phyloP scores from a whole-genome alignment of 345 rosid genomes.

The Sonneratia alba region DNA sequence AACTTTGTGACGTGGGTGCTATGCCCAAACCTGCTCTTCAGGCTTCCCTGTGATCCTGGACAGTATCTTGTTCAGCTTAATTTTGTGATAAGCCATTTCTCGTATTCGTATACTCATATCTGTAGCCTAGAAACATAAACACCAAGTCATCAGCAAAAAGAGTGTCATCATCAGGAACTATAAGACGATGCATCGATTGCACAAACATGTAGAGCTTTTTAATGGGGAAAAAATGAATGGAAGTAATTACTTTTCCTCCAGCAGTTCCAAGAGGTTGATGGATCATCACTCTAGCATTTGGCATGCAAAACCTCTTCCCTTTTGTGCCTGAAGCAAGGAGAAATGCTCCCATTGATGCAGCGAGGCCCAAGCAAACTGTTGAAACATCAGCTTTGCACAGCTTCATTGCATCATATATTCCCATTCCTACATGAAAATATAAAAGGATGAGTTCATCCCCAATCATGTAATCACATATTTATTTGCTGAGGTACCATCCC shows the following conservation, averaged over 20 bases:
- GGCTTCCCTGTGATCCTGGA: constrained; percentile 79
- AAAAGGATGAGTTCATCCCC: constrained; percentile 6
- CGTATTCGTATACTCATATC: constrained; percentile 61
- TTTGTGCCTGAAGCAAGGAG: constrained; percentile 76
- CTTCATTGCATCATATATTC: constrained; percentile 95
- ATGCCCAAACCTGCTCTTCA: constrained; percentile 39
- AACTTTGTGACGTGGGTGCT: too few relatives aligned
- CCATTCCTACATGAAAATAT: constrained; percentile 53
- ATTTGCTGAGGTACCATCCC: background rate
- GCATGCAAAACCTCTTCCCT: constrained; percentile 97
- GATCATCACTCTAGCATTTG: constrained; percentile 87
- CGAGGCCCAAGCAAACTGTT: constrained; percentile 83
- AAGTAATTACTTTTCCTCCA: constrained; percentile 62
- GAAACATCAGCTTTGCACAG: constrained; percentile 93
- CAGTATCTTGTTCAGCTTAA: constrained; percentile 68
- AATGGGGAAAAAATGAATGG: background rate
- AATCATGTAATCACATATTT: background rate
- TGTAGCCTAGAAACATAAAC: constrained; percentile 43
- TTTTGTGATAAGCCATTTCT: constrained; percentile 71
- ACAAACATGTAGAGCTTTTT: background rate
- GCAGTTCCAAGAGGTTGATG: constrained; percentile 90
- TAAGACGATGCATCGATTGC: background rate
- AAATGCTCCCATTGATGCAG: constrained; percentile 94
- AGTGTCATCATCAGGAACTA: background rate
- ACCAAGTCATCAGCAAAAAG: background rate